Percentiles rank a stretch among this genome's conserved stretches.
These are phyloP conservation scores for Cutaneotrichosporon sp. DNA, from an alignment of 1,284 basidiomycete species.

Conservation along the genomic window DNA sequence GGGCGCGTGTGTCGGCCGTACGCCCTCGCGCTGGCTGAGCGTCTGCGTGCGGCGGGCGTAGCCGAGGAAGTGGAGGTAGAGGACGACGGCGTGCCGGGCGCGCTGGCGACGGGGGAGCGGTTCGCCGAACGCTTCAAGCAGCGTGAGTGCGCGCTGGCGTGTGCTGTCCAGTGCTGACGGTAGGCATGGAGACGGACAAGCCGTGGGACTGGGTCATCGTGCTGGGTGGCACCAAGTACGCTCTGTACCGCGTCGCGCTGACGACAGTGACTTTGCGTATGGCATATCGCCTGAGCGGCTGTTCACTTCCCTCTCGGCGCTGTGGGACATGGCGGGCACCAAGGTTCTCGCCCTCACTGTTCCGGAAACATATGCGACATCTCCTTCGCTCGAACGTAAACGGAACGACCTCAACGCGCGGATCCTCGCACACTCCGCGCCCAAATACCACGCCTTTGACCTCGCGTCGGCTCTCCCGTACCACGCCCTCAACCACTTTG, in stretches of 20 bases:
- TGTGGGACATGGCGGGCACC: neutral
- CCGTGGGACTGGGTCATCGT: slow-evolving; percentile 8
- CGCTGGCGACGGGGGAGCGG: neutral
- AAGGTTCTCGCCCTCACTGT: slow-evolving; percentile 9
- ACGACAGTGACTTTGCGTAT: slow-evolving; percentile 6
- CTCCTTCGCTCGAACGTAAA: neutral
- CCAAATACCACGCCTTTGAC: slow-evolving; percentile 5
- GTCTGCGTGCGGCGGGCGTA: neutral
- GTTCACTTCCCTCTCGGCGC: neutral
- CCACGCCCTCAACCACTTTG: neutral
- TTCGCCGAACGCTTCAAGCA: neutral
- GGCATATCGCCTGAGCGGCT: neutral
- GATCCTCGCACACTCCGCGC: neutral
- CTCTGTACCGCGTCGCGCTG: neutral
- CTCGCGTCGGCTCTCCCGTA: slow-evolving; percentile 1
- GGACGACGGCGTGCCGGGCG: slow-evolving; percentile 6
- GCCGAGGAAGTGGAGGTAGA: neutral
- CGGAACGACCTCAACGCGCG: neutral
- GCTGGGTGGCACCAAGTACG: slow-evolving; percentile 11
- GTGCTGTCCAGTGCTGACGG: neutral
- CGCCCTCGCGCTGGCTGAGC: neutral
- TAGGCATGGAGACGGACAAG: neutral
- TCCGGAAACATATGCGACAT: neutral
- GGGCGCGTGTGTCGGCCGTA: slow-evolving; percentile 6
- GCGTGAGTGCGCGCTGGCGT: neutral